Conservation (phyloP, 2,329 filamentous ascomycete species). For the Monascus ruber region DNA sequence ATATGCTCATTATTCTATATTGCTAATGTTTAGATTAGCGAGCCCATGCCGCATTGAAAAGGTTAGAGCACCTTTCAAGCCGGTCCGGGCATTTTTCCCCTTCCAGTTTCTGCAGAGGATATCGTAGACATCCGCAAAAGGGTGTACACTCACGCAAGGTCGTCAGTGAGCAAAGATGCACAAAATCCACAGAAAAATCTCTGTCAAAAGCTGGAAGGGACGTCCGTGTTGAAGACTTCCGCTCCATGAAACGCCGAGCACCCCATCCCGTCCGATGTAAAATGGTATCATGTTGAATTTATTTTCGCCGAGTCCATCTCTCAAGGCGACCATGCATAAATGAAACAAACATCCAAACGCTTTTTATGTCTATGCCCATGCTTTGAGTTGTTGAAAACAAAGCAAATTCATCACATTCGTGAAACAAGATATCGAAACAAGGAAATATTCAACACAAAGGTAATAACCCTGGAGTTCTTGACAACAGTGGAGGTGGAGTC, state of each 20-base stretch:
- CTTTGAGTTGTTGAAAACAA: conserved; percentile 43
- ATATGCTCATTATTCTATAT: conserved; percentile 14
- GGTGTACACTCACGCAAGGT: too few relatives aligned
- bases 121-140: conserved; percentile 2
- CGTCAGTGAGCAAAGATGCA: neutral
- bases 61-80: neutral
- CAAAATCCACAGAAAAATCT: conserved; percentile 2
- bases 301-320: conserved; percentile 28
- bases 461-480: too few relatives aligned
- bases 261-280: conserved; percentile 30
- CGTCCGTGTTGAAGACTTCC: conserved; percentile 29
- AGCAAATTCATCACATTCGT: conserved; percentile 36
- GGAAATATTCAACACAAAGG: too few relatives aligned
- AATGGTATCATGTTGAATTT: conserved; percentile 41
- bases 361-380: conserved; percentile 29
- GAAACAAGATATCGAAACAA: conserved; percentile 12
- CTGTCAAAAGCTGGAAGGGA: conserved; percentile 1
- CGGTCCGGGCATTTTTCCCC: neutral
- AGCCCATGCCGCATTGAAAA: conserved; percentile 4
- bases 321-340: conserved; percentile 28
- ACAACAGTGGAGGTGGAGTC: conserved; percentile 1
- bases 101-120: neutral
- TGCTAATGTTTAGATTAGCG: conserved; percentile 30
- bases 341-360: conserved; percentile 19
- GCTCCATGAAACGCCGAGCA: conserved; percentile 31